Conservation (phyloP, 2,329 filamentous ascomycete species). For the Xylariaceae sp. region DNA sequence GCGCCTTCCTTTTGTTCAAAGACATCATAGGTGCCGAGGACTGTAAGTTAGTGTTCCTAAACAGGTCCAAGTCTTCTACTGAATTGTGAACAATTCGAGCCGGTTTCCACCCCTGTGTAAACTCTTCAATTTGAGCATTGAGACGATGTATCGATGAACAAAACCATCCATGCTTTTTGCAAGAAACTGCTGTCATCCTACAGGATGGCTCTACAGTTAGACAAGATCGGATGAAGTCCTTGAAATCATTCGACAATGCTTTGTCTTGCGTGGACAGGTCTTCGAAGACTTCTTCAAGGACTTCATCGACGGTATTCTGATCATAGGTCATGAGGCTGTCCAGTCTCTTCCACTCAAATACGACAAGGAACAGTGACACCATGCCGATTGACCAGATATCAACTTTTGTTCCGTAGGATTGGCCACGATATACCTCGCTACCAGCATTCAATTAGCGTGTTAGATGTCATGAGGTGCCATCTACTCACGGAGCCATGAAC, state of each 20-base stretch:
- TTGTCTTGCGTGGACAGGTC: background rate
- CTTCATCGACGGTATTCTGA: conserved; percentile 33
- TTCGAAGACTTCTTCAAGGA: conserved; percentile 16
- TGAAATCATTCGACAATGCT: conserved; percentile 30
- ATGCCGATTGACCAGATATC: conserved; percentile 63
- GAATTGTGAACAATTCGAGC: conserved; percentile 30
- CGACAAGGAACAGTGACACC: conserved; percentile 46
- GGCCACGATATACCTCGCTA: conserved; percentile 48
- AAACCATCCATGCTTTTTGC: conserved; percentile 49
- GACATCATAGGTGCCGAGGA: background rate
- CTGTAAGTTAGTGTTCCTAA: conserved; percentile 6
- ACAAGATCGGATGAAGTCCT: conserved; percentile 46
- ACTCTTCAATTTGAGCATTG: background rate
- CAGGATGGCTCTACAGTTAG: conserved; percentile 40
- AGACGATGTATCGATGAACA: conserved; percentile 7
- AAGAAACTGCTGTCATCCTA: conserved; percentile 44
- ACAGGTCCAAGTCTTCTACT: conserved; percentile 32
- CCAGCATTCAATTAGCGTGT: background rate
- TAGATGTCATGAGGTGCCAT: background rate
- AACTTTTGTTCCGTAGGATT: conserved; percentile 47
- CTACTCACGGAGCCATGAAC: conserved; percentile 59
- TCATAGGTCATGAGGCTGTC: conserved; percentile 33
- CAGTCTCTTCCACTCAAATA: conserved; percentile 16
- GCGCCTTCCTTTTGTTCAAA: background rate
- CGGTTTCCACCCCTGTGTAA: conserved; percentile 30